Base-by-base conservation (phyloP, 768 basidiomycete species). In the Hydnum rufescens region DNA sequence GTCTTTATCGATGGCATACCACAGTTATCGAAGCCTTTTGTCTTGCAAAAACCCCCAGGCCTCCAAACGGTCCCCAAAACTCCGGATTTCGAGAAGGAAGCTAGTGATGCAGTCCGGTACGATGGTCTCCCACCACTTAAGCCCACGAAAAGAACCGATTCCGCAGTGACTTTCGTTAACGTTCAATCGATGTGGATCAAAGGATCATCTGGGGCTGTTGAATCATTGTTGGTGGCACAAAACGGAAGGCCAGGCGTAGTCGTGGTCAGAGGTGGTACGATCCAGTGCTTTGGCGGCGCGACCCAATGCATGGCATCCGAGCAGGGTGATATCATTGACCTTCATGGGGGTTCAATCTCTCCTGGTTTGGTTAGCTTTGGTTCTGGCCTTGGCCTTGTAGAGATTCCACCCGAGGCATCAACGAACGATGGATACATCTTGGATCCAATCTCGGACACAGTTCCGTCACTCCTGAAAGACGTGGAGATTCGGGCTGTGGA, bases 1-100 rank as follows among this genome's bases (percentile, higher is more conserved):
- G 82, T 85, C 5, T 86, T 73, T 65, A 84, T 89, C 55, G 87
- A 92, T 59, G 88, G 87, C 2, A 80, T 89, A 48, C 61, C 80
- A 0, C 87, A 92, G 59, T 58, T 81, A 2, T 59, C 67, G 43
- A 60, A 64, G 2, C 71, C 78, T 2, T 61, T 69, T 57, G 62
- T 72, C 18, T 61, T 70, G 34, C 46, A 64, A 49, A 89, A 92
- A 60, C 75, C 80, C 0, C 46, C 56, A 1, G 52, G 63, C 4
- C 68, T 74, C 55, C 83, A 88, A 58, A 56, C 65, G 4, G 64
- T 65, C 1, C 82, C 84, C 0, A 66, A 64, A 39, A 75, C 77
- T 1, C 84, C 85, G 0, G 70, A 82, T 58, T 90, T 80, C 57
- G 75, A 79, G 59, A 67, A 72, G 46, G 85, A 87, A 58, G 76